Evolutionary conservation across 106 monocot species (phyloP).

Genomic region (Agapanthus africanus): DNA sequence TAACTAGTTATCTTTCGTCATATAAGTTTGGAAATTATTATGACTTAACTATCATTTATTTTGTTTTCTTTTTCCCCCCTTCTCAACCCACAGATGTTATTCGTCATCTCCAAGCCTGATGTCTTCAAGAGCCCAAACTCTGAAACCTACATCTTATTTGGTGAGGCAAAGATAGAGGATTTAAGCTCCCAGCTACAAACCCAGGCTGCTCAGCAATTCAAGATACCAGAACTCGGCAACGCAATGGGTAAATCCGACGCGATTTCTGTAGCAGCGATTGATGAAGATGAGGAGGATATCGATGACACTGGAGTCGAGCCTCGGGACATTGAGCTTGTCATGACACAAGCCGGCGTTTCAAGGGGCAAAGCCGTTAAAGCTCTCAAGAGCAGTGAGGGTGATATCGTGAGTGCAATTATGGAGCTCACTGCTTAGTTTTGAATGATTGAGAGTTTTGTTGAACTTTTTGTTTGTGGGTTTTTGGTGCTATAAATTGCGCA

Average conservation of each 20-base stretch:
- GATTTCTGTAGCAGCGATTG: not conserved
- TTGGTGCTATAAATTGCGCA: no score
- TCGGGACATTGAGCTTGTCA: constrained; percentile 24
- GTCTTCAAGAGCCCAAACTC: constrained; percentile 26
- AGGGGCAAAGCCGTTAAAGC: constrained; percentile 24
- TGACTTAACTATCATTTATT: no score
- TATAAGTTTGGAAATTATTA: no score
- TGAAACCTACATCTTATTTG: constrained; percentile 17
- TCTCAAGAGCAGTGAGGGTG: constrained; percentile 16
- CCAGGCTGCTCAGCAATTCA: constrained; percentile 23
- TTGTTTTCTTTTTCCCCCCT: no score
- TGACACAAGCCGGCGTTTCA: constrained; percentile 24
- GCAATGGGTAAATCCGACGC: constrained; percentile 7
- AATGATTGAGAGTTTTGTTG: no score
- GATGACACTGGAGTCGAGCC: constrained; percentile 26
- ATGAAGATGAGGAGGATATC: constrained; percentile 16
- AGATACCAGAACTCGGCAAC: constrained; percentile 15
- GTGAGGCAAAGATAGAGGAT: constrained; percentile 25
- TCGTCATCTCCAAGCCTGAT: constrained; percentile 24
- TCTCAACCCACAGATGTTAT: constrained; percentile 11
- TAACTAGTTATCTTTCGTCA: no score
- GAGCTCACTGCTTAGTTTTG: constrained; percentile 25
- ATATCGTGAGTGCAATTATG: constrained; percentile 30
- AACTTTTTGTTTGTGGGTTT: no score
- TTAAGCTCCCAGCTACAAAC: constrained; percentile 22